These are phyloP conservation scores for Drechslerella coelobrocha DNA, from an alignment of 2,329 filamentous ascomycete genomes.

Conservation along the genomic window DNA sequence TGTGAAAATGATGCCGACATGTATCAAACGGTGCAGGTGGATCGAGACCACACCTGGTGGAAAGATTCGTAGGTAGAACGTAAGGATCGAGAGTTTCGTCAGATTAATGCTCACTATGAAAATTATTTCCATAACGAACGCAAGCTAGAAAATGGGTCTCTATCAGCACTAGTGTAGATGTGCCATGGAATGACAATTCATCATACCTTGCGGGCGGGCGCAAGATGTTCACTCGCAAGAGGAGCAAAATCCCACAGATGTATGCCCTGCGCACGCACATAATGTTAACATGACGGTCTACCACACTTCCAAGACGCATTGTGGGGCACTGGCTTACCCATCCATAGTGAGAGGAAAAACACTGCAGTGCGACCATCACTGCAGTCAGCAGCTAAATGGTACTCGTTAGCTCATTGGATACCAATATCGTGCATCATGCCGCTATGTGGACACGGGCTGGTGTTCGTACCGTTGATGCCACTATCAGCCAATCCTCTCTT, in stretches of 20 bases:
- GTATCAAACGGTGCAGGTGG: constrained; percentile 35
- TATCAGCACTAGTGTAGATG: background rate
- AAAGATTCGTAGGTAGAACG: constrained; percentile 44
- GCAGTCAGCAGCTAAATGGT: constrained; percentile 16
- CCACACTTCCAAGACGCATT: background rate
- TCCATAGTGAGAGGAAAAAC: constrained; percentile 27
- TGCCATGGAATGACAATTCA: background rate
- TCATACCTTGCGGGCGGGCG: constrained; percentile 38
- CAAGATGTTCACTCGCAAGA: constrained; percentile 18
- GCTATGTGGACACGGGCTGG: background rate
- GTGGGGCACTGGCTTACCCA: constrained; percentile 13
- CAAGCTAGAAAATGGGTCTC: constrained; percentile 19
- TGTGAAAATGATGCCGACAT: constrained; percentile 30
- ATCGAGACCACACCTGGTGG: constrained; percentile 38
- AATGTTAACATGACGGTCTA: constrained; percentile 6
- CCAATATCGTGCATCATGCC: background rate
- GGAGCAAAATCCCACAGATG: constrained; percentile 46
- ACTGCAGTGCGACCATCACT: constrained; percentile 27
- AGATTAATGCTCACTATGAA: constrained; percentile 38
- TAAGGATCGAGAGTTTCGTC: constrained; percentile 45
- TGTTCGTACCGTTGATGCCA: constrained; percentile 29
- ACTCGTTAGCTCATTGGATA: constrained; percentile 2
- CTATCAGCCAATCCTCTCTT: constrained; percentile 43
- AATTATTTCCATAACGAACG: constrained; percentile 39
- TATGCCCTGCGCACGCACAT: constrained; percentile 16